A percentile compares a stretch with the other conserved stretches of the same genome.
These are phyloP conservation scores for Aspergillus uvarum DNA, from an alignment of 2,329 filamentous ascomycete species.

Conservation along the genomic window DNA sequence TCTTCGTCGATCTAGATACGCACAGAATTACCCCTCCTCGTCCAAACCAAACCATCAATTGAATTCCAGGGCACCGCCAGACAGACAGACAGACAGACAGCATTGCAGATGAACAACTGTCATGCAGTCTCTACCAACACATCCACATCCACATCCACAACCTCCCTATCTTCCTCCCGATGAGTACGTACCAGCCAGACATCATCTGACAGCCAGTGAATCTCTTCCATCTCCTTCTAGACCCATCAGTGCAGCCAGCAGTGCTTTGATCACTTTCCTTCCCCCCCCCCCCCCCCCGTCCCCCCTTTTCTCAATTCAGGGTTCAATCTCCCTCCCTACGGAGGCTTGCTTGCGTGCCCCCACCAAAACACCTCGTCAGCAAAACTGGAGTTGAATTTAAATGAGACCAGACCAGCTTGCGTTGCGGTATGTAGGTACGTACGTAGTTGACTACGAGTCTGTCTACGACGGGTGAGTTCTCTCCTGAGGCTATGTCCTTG, in stretches of 20 bases:
- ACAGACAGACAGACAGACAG: neutral
- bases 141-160: neutral
- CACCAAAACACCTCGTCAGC: conserved; percentile 18
- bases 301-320: conserved; percentile 10
- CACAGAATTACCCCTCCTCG: neutral
- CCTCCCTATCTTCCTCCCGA: too few relatives aligned
- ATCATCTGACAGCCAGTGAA: conserved; percentile 2
- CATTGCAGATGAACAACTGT: neutral
- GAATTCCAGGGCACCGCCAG: neutral
- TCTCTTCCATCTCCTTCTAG: conserved; percentile 3
- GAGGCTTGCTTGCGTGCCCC: conserved; percentile 6
- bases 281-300: neutral
- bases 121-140: neutral
- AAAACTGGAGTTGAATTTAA: neutral
- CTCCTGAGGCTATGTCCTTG: too few relatives aligned
- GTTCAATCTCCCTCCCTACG: conserved; percentile 14
- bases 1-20: too few relatives aligned
- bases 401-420: too few relatives aligned
- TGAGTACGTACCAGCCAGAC: neutral
- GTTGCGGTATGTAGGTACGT: too few relatives aligned
- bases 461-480: too few relatives aligned
- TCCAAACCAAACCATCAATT: neutral
- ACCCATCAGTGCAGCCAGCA: neutral
- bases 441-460: too few relatives aligned
- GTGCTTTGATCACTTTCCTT: neutral